phyloP scores from a whole-genome alignment of 257 asterid genomes.

The Asclepias syriaca region DNA sequence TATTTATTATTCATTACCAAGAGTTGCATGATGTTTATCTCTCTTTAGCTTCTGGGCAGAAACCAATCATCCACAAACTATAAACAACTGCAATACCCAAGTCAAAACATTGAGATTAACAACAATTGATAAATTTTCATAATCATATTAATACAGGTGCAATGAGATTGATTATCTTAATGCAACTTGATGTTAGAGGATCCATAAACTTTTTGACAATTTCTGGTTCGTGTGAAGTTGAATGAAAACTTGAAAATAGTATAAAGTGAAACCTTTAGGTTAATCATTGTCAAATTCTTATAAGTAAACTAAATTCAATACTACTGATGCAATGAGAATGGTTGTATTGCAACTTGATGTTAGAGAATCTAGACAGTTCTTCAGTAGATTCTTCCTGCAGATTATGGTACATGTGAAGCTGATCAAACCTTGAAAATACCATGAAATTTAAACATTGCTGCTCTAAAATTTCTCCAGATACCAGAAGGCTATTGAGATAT shows the following conservation, averaged over 20 bases:
- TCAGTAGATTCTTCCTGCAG: background rate
- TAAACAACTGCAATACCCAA: background rate
- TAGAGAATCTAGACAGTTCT: background rate
- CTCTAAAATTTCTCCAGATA: constrained; percentile 45
- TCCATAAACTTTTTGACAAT: background rate
- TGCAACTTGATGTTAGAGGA: background rate
- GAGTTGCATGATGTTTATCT: background rate
- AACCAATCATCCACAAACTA: background rate
- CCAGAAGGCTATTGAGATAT: constrained; percentile 79
- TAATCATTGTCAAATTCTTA: background rate
- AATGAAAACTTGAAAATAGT: background rate
- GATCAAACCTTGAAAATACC: background rate
- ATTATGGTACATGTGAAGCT: background rate
- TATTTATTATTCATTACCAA: background rate
- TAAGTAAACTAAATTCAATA: background rate
- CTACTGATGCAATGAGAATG: background rate
- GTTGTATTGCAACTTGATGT: background rate
- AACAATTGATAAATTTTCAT: background rate
- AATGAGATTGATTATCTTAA: background rate
- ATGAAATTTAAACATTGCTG: background rate
- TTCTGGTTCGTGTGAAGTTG: background rate
- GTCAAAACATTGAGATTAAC: background rate
- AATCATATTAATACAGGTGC: background rate
- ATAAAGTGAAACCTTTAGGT: background rate
- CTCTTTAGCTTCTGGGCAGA: background rate